phyloP scores from a whole-genome alignment of 176 grass and related monocot species.

The Carex pumila region DNA sequence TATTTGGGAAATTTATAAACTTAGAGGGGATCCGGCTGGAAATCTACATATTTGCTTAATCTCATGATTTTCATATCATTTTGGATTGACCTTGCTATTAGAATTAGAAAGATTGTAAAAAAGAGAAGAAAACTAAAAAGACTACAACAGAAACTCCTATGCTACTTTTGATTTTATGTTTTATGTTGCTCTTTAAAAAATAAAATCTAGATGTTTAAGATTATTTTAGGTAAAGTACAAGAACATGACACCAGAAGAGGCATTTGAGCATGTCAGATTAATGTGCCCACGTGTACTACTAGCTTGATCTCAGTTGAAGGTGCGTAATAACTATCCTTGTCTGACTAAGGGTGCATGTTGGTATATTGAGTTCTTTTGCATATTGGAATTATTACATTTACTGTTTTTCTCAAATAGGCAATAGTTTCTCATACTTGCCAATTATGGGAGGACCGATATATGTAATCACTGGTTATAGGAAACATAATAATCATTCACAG shows the following conservation, averaged over 20 bases:
- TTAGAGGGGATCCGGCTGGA: neutral
- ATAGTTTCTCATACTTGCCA: neutral
- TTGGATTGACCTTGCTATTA: neutral
- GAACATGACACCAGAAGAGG: slow-evolving; percentile 61
- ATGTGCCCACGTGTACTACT: slow-evolving; percentile 66
- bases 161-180: neutral
- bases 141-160: neutral
- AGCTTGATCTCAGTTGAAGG: slow-evolving; percentile 64
- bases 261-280: slow-evolving; percentile 59
- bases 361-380: neutral
- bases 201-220: neutral
- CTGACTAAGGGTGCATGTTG: neutral
- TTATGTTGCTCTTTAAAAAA: neutral
- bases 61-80: neutral
- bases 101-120: neutral
- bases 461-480: neutral
- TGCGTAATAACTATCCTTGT: slow-evolving; percentile 32
- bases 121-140: neutral
- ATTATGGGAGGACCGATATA: neutral
- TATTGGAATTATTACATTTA: neutral
- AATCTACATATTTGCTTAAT: neutral
- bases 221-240: slow-evolving; percentile 69
- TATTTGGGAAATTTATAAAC: slow-evolving; percentile 52
- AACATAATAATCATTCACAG: neutral
- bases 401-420: neutral